Base-by-base conservation (phyloP, 169 alveolate species). In the Babesia bigemina region DNA sequence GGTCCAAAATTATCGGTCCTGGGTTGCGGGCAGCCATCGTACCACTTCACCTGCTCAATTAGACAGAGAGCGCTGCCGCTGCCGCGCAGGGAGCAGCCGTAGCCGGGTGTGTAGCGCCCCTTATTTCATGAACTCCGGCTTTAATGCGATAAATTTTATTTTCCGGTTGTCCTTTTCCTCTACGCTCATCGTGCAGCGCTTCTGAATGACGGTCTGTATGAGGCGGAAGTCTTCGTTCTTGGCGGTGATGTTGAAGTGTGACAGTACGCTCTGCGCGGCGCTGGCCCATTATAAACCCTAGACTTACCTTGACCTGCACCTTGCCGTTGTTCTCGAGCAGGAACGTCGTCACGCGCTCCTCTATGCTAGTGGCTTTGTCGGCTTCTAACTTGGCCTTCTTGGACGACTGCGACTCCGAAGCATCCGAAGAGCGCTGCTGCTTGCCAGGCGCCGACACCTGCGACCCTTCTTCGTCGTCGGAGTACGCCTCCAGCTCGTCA, bases 1-100 rank as follows among this genome's bases (percentile, higher is more conserved):
- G 91, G 53, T 89, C 93, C 65, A 89, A 77, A 69, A 91, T 69
- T 29, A 75, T 66, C 0, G 95, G 95, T 22, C 95, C 95, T 2
- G 95, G 95, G 67, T 91, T 79, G 36, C 95, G 67, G 26, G 95
- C 95, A 33, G 95, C 95, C 95, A 92, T 92, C 10, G 53, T 29
- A 0, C 7, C 10, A n/a, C 8, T 9, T 33, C 8, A 8, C 19
- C 33, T 21, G 47, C 8, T n/a, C 29, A 24, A 26, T 13, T 19
- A 57, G 56, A 10, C n/a, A 26, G 26, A n/a, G 44, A 3, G 26
- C 29, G n/a, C 26, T 12, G 21, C 24, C 59, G 21, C 24, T 10
- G 39, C 39, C 10, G 6, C 39, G 6, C 6, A 33, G 39, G 39
- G 17, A 28, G 47, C 42, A 57, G 67, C 47, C 24, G 42, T n/a